Percentiles rank a stretch among this genome's conserved stretches.
Conservation (phyloP, 306 rosid genomes). For the Rubus idaeus region DNA sequence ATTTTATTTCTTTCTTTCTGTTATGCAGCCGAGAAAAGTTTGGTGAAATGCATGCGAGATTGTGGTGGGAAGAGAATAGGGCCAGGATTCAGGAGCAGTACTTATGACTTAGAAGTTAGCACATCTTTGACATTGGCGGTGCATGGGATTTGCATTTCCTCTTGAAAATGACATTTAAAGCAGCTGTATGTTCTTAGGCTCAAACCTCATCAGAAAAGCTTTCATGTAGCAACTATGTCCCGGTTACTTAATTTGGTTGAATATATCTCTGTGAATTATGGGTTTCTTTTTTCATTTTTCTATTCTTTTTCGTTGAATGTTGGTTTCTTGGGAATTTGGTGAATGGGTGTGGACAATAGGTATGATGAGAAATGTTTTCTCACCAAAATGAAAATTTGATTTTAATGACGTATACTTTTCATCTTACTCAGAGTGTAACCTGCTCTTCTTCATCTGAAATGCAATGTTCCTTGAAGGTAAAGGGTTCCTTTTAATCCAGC, state of each 20-base stretch:
- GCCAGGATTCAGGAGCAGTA: slow-evolving; percentile 91
- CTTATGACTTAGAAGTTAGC: slow-evolving; percentile 38
- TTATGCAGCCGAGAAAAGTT: slow-evolving; percentile 80
- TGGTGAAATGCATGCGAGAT: slow-evolving; percentile 83
- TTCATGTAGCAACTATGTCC: slow-evolving; percentile 27
- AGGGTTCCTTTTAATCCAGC: too few species aligned
- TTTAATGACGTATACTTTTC: slow-evolving; percentile 28
- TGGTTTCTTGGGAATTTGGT: slow-evolving; percentile 26
- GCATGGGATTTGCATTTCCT: not conserved
- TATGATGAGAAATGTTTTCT: slow-evolving; percentile 34
- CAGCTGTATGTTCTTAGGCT: slow-evolving; percentile 5
- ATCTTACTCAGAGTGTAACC: not conserved
- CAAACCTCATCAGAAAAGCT: slow-evolving; percentile 31
- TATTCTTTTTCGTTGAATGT: slow-evolving; percentile 20
- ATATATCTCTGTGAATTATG: slow-evolving; percentile 38
- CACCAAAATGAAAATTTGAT: slow-evolving; percentile 34
- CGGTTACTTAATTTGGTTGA: slow-evolving; percentile 16
- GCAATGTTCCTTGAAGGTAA: too few species aligned
- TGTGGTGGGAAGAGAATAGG: slow-evolving; percentile 96
- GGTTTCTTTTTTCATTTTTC: slow-evolving; percentile 16
- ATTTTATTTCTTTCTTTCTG: not conserved
- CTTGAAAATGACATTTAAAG: slow-evolving; percentile 1
- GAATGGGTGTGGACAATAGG: slow-evolving; percentile 33
- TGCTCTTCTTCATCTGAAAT: not conserved
- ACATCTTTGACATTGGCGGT: slow-evolving; percentile 6